Evolutionary conservation across 441 rosid genomes (phyloP).

Genomic region (Pelargonium myrrhifolium): DNA sequence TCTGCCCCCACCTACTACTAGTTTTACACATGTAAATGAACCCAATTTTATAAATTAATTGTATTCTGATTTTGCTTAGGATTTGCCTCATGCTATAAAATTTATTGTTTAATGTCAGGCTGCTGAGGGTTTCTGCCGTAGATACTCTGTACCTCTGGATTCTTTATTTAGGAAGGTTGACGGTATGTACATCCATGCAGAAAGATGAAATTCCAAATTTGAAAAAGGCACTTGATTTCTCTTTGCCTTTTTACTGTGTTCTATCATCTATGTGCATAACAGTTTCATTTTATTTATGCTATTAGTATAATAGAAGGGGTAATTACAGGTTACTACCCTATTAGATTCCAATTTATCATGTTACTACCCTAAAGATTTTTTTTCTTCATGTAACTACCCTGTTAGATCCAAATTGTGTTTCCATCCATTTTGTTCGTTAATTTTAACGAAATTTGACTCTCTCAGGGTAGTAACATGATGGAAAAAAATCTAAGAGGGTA

Average conservation of each 20-base stretch:
- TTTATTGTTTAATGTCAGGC: conserved; percentile 46
- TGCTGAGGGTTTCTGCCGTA: conserved; percentile 87
- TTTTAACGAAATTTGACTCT: too few species aligned
- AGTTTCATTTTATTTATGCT: neutral
- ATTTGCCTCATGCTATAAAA: conserved; percentile 4
- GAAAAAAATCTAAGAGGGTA: too few species aligned
- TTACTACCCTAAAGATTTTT: too few species aligned
- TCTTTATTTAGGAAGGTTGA: conserved; percentile 54
- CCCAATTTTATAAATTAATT: neutral
- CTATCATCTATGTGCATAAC: neutral
- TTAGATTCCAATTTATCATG: too few species aligned
- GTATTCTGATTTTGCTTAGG: conserved; percentile 13
- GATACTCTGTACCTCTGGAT: conserved; percentile 57
- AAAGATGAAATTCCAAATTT: neutral
- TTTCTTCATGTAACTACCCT: too few species aligned
- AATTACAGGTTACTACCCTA: too few species aligned
- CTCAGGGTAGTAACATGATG: too few species aligned
- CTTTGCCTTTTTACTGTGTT: neutral
- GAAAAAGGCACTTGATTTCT: neutral
- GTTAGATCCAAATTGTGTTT: too few species aligned
- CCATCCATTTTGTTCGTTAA: too few species aligned
- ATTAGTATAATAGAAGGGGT: too few species aligned
- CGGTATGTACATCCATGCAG: conserved; percentile 29
- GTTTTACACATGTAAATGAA: neutral
- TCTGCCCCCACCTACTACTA: neutral